Percentiles rank a stretch among this genome's conserved stretches.
phyloP scores from a whole-genome alignment of 106 monocot genomes.

The Posidonia australis region DNA sequence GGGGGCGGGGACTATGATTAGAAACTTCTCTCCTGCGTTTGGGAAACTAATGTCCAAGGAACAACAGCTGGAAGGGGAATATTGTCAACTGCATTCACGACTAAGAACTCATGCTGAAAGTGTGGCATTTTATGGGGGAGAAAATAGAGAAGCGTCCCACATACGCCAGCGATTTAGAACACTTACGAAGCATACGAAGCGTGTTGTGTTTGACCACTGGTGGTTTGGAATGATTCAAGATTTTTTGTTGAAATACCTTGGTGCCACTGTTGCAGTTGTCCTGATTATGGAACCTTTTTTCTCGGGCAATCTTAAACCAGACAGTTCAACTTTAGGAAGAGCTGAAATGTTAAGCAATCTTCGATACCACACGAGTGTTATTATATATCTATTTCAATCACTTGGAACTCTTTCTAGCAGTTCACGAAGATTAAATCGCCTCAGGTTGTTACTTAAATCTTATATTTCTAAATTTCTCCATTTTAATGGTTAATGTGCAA shows the following conservation, averaged over 20 bases:
- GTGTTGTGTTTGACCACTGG: slow-evolving; percentile 80
- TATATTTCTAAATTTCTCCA: slow-evolving; percentile 1
- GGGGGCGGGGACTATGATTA: slow-evolving; percentile 76
- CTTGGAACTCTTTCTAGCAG: slow-evolving; percentile 88
- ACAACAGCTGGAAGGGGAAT: slow-evolving; percentile 96
- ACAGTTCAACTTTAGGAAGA: slow-evolving; percentile 86
- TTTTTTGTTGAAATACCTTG: slow-evolving; percentile 93
- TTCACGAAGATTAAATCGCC: slow-evolving; percentile 67
- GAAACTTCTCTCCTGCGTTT: slow-evolving; percentile 93
- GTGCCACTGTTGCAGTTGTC: slow-evolving; percentile 89
- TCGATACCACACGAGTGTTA: slow-evolving; percentile 98
- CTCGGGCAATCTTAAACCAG: slow-evolving; percentile 85
- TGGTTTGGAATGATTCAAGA: slow-evolving; percentile 99
- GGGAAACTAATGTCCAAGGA: slow-evolving; percentile 95
- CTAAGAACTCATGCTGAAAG: slow-evolving; percentile 94
- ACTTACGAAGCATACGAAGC: slow-evolving; percentile 73
- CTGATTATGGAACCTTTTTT: slow-evolving; percentile 99
- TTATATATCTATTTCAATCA: slow-evolving; percentile 93
- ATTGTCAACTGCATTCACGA: slow-evolving; percentile 91
- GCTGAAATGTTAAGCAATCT: slow-evolving; percentile 99
- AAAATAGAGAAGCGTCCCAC: slow-evolving; percentile 75
- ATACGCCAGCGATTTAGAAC: slow-evolving; percentile 54
- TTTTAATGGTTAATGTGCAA: neutral
- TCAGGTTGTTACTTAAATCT: slow-evolving; percentile 49
- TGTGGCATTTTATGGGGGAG: slow-evolving; percentile 96